Evolutionary conservation across 306 rosid genomes (phyloP).

Genomic region (Begonia loranthoides): DNA sequence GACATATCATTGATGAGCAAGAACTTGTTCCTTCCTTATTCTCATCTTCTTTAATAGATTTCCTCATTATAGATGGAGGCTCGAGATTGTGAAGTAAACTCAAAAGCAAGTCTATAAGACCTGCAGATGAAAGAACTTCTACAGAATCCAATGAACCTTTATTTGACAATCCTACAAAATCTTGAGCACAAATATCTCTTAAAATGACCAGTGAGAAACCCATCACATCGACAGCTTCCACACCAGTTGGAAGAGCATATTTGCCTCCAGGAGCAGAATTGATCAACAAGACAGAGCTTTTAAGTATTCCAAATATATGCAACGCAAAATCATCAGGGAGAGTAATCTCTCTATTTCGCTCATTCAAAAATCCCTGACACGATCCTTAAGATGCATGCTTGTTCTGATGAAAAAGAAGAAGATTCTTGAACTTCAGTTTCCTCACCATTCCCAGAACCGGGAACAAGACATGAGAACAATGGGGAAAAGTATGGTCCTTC

Average conservation of each 20-base stretch:
- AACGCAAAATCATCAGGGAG: constrained; percentile 27
- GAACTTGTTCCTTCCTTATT: constrained; percentile 16
- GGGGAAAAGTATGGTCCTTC: constrained; percentile 35
- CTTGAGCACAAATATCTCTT: constrained; percentile 59
- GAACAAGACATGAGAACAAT: constrained; percentile 19
- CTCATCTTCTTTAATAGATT: constrained; percentile 31
- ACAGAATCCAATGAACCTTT: constrained; percentile 27
- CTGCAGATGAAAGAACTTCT: constrained; percentile 33
- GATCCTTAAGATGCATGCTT: constrained; percentile 34
- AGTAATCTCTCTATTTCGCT: constrained; percentile 23
- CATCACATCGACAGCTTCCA: constrained; percentile 29
- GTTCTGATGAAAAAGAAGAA: constrained; percentile 27
- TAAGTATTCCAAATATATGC: constrained; percentile 41
- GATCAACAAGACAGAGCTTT: constrained; percentile 28
- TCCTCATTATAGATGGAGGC: constrained; percentile 54
- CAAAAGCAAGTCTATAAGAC: constrained; percentile 39
- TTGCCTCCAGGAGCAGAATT: constrained; percentile 18
- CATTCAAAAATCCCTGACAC: constrained; percentile 37
- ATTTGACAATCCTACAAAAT: constrained; percentile 12
- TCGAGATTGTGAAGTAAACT: constrained; percentile 51
- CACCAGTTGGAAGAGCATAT: constrained; percentile 58
- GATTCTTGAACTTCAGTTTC: constrained; percentile 9
- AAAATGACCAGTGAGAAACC: constrained; percentile 61
- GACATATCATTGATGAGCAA: constrained; percentile 28
- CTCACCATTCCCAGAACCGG: constrained; percentile 15